A percentile compares a stretch with the other conserved stretches of the same genome.
Evolutionary conservation across 2,329 filamentous ascomycete genomes (phyloP).

Genomic region (Nigrospora sphaerica): DNA sequence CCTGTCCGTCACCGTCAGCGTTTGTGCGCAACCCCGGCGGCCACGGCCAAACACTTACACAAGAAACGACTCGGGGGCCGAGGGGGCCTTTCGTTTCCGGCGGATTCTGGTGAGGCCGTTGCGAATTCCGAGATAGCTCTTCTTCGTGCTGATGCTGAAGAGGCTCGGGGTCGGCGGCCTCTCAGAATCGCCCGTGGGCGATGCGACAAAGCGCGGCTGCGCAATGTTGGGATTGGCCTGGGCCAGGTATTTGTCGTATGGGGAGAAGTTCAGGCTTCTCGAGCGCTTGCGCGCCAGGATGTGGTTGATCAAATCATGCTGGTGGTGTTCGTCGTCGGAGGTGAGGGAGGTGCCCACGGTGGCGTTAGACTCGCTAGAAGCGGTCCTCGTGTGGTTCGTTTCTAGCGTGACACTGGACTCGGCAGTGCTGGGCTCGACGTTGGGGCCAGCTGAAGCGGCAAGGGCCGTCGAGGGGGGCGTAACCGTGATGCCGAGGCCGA

Average conservation of each 20-base stretch:
- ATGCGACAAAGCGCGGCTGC: slow-evolving; percentile 32
- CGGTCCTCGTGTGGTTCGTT: slow-evolving; percentile 33
- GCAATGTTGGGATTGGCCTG: slow-evolving; percentile 34
- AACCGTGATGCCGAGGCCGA: slow-evolving; percentile 26
- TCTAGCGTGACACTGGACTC: slow-evolving; percentile 34
- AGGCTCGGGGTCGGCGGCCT: slow-evolving; percentile 29
- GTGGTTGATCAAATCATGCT: slow-evolving; percentile 12
- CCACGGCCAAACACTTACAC: slow-evolving; percentile 12
- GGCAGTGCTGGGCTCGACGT: slow-evolving; percentile 24
- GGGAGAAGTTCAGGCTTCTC: slow-evolving; percentile 36
- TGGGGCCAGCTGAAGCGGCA: slow-evolving; percentile 22
- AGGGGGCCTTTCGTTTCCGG: slow-evolving; percentile 29
- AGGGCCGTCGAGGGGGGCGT: slow-evolving; percentile 17
- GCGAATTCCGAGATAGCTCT: slow-evolving; percentile 37
- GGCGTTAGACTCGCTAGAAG: slow-evolving; percentile 32
- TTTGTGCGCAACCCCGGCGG: not conserved
- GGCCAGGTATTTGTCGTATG: slow-evolving; percentile 45
- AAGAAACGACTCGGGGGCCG: slow-evolving; percentile 19
- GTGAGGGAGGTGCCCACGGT: slow-evolving; percentile 34
- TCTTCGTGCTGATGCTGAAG: slow-evolving; percentile 36
- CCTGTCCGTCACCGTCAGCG: slow-evolving; percentile 23
- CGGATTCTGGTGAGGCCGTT: slow-evolving; percentile 36
- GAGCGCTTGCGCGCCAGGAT: slow-evolving; percentile 23
- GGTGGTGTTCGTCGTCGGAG: slow-evolving; percentile 22
- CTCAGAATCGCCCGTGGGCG: slow-evolving; percentile 19